These are phyloP conservation scores for Suillus cothurnatus DNA, from an alignment of 768 basidiomycete species.

Conservation along the genomic window DNA sequence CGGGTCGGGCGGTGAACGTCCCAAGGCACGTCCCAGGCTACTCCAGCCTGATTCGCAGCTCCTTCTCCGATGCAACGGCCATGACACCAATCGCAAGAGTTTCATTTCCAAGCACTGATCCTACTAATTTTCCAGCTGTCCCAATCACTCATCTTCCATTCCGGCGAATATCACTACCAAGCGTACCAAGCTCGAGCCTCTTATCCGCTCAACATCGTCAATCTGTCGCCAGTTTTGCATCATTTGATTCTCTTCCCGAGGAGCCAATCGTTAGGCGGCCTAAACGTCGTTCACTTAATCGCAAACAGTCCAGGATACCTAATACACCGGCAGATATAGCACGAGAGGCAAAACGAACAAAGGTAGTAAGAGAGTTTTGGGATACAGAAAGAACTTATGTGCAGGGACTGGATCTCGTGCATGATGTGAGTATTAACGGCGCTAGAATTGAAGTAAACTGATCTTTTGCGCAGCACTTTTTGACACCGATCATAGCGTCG, in stretches of 20 bases:
- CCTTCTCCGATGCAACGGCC: constrained; percentile 23
- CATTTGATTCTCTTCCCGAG: constrained; percentile 73
- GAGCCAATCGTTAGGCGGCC: constrained; percentile 35
- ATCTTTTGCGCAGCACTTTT: constrained; percentile 63
- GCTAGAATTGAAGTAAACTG: constrained; percentile 11
- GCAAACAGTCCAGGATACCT: constrained; percentile 4
- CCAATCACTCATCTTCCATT: constrained; percentile 59
- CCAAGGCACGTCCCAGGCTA: constrained; percentile 1
- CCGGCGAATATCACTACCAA: constrained; percentile 62
- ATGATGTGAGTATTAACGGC: constrained; percentile 56
- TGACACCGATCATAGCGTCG: constrained; percentile 76
- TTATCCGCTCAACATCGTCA: constrained; percentile 47
- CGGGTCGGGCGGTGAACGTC: not conserved
- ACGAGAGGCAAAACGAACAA: constrained; percentile 57
- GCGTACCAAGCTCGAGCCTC: constrained; percentile 52
- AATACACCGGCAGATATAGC: constrained; percentile 46
- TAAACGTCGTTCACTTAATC: constrained; percentile 39
- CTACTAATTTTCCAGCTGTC: constrained; percentile 24
- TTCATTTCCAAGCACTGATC: constrained; percentile 36
- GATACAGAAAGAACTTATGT: constrained; percentile 83
- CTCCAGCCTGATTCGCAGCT: not conserved
- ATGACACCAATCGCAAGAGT: constrained; percentile 25
- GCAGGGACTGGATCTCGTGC: constrained; percentile 79
- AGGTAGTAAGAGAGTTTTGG: constrained; percentile 78
- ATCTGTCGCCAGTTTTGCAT: constrained; percentile 70